Percentiles rank a stretch among this genome's conserved stretches.
phyloP scores from a whole-genome alignment of 164 flowering plant species.

The Protea cynaroides region DNA sequence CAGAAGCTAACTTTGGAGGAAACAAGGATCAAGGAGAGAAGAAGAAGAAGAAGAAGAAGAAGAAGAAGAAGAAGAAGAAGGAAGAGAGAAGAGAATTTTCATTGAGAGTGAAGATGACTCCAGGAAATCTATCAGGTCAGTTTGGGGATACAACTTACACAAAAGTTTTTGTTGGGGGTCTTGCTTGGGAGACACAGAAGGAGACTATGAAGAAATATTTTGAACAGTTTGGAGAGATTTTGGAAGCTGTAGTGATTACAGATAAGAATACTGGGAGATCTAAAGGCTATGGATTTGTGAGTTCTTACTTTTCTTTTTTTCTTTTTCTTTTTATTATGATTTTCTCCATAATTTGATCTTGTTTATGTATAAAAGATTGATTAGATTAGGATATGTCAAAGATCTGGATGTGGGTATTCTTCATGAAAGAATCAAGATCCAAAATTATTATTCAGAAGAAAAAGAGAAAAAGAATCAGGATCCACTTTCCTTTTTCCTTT shows the following conservation, averaged over 20 bases:
- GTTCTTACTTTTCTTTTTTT: constrained; percentile 15
- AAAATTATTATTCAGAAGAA: background rate
- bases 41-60: background rate
- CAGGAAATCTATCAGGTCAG: constrained; percentile 43
- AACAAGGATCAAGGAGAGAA: constrained; percentile 1
- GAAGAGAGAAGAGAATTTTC: background rate
- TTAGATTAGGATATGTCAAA: background rate
- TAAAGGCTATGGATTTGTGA: constrained; percentile 96
- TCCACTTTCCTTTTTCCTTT: background rate
- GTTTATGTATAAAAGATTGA: background rate
- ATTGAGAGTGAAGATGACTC: constrained; percentile 30
- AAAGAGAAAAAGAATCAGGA: constrained; percentile 5
- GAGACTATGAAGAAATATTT: constrained; percentile 86
- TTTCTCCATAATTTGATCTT: background rate
- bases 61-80: constrained; percentile 3
- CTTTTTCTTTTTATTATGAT: background rate
- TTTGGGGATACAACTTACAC: constrained; percentile 94
- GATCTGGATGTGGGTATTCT: constrained; percentile 10
- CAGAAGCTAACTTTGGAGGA: constrained; percentile 16
- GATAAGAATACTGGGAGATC: constrained; percentile 92
- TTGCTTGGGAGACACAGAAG: constrained; percentile 95
- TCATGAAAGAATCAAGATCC: constrained; percentile 2
- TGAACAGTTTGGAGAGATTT: constrained; percentile 90
- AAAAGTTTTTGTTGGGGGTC: constrained; percentile 92
- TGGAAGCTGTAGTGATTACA: constrained; percentile 93